Base-by-base conservation (phyloP, 2,329 filamentous ascomycete genomes). In the Septoria linicola region DNA sequence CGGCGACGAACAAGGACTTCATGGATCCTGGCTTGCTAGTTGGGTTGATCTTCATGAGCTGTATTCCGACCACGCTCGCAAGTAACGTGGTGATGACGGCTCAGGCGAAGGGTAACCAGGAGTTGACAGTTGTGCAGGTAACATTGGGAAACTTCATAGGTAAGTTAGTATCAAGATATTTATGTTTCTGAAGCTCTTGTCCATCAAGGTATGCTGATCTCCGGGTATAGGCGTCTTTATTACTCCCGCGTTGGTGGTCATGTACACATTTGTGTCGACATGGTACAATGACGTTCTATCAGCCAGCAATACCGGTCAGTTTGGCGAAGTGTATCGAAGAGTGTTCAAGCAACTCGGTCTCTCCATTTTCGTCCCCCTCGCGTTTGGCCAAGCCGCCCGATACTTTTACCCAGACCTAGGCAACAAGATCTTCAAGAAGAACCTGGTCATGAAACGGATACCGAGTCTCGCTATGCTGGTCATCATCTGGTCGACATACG, bases 41-140 rank as follows among this genome's bases (percentile, higher is more conserved):
- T 2, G 85, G 86, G 8, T 80, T 88, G 66, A 76, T 88, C 2
- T 80, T 85, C 32, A 76, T 82, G 1, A 78, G 81, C n/a, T 85
- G 80, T 62, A 80, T 87, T 3, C 84, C 85, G 1, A 89, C 85
- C 0, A 88, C 85, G 0, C 85, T 88, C 61, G 80, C 83, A 6
- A 87, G 82, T 39, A 88, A 88, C 65, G 82, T 87, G 6, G 82
- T 88, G 34, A 88, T 88, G 84, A 88, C 85, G 4, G 83, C 20
- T 74, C 76, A 81, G 32, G 81, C 85, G 0, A 81, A 84, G 31
- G 85, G 85, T 4, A 86, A 88, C 32, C 44, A 51, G 30, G 61
- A 58, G 19, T 37, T 64, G 42, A 63, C 62, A 8, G 62, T 72
- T 0, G 83, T 88, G 25, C 84, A 87, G 63, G 84, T 87, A 1